Conservation (phyloP, 371 early-diverging fungal species). For the Parasitella parasitica region DNA sequence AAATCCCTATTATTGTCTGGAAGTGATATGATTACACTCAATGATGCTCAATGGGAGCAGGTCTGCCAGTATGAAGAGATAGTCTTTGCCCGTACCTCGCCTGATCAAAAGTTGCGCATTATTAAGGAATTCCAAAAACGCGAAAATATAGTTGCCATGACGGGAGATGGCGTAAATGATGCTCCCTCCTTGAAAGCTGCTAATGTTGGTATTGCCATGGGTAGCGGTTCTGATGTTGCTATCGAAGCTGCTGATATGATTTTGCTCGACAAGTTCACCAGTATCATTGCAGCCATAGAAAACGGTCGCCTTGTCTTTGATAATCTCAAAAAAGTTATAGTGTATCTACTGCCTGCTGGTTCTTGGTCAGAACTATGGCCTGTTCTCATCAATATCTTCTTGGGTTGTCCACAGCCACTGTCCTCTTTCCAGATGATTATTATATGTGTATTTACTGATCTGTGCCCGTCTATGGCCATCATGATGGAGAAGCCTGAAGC, state of each 20-base stretch:
- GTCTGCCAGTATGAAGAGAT: conserved; percentile 69
- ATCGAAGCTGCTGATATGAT: conserved; percentile 79
- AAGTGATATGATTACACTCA: conserved; percentile 50
- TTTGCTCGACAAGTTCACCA: conserved; percentile 72
- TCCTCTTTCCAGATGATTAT: conserved; percentile 66
- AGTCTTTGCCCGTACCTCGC: conserved; percentile 84
- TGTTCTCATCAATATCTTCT: conserved; percentile 65
- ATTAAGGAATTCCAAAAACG: conserved; percentile 71
- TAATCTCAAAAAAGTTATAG: conserved; percentile 79
- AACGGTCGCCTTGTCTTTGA: conserved; percentile 83
- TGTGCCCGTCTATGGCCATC: conserved; percentile 56
- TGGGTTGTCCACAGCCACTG: conserved; percentile 67
- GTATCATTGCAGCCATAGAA: conserved; percentile 71
- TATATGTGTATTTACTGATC: conserved; percentile 58
- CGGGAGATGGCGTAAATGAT: conserved; percentile 96
- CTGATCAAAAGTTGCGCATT: conserved; percentile 81
- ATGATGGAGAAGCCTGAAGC: conserved; percentile 69
- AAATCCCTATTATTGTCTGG: conserved; percentile 56
- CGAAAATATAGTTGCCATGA: conserved; percentile 72
- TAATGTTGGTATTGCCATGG: conserved; percentile 81
- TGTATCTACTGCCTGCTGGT: conserved; percentile 75
- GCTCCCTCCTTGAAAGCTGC: conserved; percentile 81
- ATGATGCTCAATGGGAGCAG: conserved; percentile 57
- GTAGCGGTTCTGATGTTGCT: conserved; percentile 74
- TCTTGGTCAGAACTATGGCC: conserved; percentile 72